These are phyloP conservation scores for Rachicladosporium sp. DNA, from an alignment of 2,329 filamentous ascomycete species.

Conservation along the genomic window DNA sequence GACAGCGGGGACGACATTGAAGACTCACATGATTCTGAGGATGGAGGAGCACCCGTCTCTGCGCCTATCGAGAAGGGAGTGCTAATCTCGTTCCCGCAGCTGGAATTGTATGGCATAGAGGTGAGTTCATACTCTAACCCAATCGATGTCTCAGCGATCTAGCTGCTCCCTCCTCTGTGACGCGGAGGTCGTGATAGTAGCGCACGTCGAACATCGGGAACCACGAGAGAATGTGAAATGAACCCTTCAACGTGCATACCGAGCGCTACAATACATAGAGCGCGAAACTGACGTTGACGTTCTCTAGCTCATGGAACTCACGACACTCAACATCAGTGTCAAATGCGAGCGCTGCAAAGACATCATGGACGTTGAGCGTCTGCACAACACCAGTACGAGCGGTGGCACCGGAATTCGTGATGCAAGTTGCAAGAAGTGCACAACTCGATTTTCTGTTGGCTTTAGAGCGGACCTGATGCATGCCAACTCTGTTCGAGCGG, in stretches of 20 bases:
- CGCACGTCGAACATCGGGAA: too few species aligned
- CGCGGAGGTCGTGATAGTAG: too few species aligned
- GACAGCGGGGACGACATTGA: conserved; percentile 39
- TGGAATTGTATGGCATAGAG: conserved; percentile 63
- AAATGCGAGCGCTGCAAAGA: conserved; percentile 75
- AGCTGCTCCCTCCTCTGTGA: too few species aligned
- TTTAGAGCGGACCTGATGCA: conserved; percentile 58
- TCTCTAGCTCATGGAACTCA: conserved; percentile 52
- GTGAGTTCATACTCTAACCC: too few species aligned
- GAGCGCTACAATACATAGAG: too few species aligned
- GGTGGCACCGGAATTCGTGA: conserved; percentile 29
- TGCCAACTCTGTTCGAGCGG: conserved; percentile 58
- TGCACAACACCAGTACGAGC: conserved; percentile 43
- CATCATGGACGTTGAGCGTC: conserved; percentile 52
- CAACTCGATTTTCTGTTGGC: conserved; percentile 35
- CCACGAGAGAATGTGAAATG: too few species aligned
- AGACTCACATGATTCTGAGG: conserved; percentile 26
- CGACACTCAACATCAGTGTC: conserved; percentile 53
- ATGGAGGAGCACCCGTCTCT: conserved; percentile 26
- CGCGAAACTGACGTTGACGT: too few species aligned
- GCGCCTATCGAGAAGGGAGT: conserved; percentile 52
- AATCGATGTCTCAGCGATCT: too few species aligned
- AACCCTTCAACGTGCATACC: too few species aligned
- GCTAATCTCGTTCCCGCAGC: conserved; percentile 63
- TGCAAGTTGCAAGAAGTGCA: conserved; percentile 44